Conservation (phyloP, 163 green algal genomes). For the Coccomyxa subellipsoidea region DNA sequence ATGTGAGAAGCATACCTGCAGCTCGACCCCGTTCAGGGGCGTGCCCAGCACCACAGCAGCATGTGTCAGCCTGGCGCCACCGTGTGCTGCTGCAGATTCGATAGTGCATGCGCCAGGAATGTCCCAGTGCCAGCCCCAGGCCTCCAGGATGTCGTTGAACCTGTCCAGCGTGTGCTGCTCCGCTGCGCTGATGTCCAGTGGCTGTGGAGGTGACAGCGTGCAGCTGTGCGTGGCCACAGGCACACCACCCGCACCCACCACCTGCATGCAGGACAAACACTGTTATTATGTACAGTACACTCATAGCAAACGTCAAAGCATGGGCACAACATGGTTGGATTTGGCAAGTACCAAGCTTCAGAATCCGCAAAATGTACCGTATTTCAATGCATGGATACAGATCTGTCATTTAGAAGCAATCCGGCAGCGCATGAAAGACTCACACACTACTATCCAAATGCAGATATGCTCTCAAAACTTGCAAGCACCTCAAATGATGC, state of each 20-base stretch:
- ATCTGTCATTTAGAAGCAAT: too few relatives aligned
- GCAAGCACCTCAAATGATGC: neutral
- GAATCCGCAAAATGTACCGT: too few relatives aligned
- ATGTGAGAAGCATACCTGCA: too few relatives aligned
- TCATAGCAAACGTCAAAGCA: neutral
- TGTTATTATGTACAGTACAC: too few relatives aligned
- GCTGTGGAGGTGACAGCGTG: neutral
- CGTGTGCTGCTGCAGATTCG: neutral
- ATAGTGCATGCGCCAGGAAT: neutral
- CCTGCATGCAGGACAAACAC: neutral
- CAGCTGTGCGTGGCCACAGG: neutral
- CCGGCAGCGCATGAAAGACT: too few relatives aligned
- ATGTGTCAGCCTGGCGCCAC: conserved; percentile 34
- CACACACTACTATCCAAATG: too few relatives aligned
- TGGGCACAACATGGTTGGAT: neutral
- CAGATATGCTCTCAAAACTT: too few relatives aligned
- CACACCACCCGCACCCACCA: neutral
- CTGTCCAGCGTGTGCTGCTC: conserved; percentile 38
- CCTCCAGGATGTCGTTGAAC: conserved; percentile 8
- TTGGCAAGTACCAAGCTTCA: too few relatives aligned
- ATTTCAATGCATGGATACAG: too few relatives aligned
- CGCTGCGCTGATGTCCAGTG: conserved; percentile 12
- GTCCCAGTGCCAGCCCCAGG: conserved; percentile 44
- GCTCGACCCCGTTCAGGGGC: conserved; percentile 49
- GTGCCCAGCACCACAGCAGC: conserved; percentile 48